Evolutionary conservation across 1,139 yeast species (phyloP).

Genomic region (Geotrichum europaeum): DNA sequence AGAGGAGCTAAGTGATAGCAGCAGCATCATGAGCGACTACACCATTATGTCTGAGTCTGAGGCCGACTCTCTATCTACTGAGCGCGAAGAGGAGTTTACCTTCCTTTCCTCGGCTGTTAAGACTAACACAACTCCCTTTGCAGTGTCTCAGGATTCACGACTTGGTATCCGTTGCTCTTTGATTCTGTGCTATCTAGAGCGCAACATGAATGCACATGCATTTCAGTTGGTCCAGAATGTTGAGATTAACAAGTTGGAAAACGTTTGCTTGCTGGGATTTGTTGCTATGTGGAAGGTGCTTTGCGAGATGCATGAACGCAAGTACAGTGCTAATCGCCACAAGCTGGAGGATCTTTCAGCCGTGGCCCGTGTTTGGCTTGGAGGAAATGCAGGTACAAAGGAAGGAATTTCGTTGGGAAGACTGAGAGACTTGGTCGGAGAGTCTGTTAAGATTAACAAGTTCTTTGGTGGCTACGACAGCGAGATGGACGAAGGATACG

Average conservation of each 20-base stretch:
- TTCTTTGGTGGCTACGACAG: constrained; percentile 30
- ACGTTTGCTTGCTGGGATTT: constrained; percentile 35
- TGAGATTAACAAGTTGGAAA: constrained; percentile 21
- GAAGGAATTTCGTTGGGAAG: constrained; percentile 29
- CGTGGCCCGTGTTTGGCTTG: constrained; percentile 35
- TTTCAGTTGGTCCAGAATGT: constrained; percentile 22
- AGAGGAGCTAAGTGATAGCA: constrained; percentile 8
- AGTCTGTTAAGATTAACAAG: constrained; percentile 30
- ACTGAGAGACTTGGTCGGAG: constrained; percentile 32
- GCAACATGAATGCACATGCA: constrained; percentile 21
- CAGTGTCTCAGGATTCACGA: constrained; percentile 26
- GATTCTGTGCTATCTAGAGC: constrained; percentile 23
- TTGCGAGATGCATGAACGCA: constrained; percentile 17
- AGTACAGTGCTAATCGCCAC: constrained; percentile 9
- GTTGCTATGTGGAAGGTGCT: constrained; percentile 28
- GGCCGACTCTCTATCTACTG: constrained; percentile 16
- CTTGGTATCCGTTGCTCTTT: constrained; percentile 29
- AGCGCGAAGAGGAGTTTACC: constrained; percentile 12
- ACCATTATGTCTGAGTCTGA: constrained; percentile 6
- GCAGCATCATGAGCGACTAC: constrained; percentile 12
- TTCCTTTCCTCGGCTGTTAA: constrained; percentile 18
- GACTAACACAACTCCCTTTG: constrained; percentile 11
- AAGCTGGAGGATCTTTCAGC: constrained; percentile 25
- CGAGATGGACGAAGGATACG: constrained; percentile 27
- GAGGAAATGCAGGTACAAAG: constrained; percentile 33